Conservation (phyloP, 2,329 filamentous ascomycete species). For the Trichoderma sp. region DNA sequence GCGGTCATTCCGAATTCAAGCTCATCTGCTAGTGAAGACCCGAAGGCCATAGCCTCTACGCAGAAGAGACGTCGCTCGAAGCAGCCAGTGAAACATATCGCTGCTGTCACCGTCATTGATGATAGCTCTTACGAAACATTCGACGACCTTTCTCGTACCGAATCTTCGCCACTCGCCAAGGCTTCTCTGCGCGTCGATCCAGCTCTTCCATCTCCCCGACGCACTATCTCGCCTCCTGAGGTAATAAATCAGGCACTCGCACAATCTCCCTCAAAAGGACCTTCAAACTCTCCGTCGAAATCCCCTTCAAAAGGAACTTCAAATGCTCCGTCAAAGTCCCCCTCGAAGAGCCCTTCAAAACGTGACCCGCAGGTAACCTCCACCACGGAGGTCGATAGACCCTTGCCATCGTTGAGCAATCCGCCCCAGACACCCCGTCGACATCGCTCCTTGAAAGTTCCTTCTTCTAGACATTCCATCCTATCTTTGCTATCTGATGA, state of each 20-base stretch:
- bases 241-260: background rate
- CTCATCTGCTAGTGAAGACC: background rate
- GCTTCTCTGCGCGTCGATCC: background rate
- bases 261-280: background rate
- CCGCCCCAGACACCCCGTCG: conserved; percentile 30
- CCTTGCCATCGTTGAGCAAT: conserved; percentile 18
- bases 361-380: conserved; percentile 4
- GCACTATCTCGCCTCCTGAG: background rate
- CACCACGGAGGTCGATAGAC: background rate
- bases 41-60: background rate
- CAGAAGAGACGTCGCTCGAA: background rate
- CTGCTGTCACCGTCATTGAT: background rate
- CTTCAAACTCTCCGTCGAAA: background rate
- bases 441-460: conserved; percentile 25
- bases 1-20: background rate
- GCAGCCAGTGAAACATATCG: background rate
- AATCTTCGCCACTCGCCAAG: background rate
- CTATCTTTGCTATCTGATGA: conserved; percentile 43
- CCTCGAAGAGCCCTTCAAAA: conserved; percentile 13
- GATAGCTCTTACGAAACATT: conserved; percentile 16
- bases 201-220: conserved; percentile 5
- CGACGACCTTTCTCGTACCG: background rate
- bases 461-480: conserved; percentile 37
- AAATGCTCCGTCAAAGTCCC: background rate
- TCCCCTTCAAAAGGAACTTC: background rate